Evolutionary conservation across 139 green algal species (phyloP), one percentile per base, ranked within the genome.

Genomic region (Dunaliella sp.): DNA sequence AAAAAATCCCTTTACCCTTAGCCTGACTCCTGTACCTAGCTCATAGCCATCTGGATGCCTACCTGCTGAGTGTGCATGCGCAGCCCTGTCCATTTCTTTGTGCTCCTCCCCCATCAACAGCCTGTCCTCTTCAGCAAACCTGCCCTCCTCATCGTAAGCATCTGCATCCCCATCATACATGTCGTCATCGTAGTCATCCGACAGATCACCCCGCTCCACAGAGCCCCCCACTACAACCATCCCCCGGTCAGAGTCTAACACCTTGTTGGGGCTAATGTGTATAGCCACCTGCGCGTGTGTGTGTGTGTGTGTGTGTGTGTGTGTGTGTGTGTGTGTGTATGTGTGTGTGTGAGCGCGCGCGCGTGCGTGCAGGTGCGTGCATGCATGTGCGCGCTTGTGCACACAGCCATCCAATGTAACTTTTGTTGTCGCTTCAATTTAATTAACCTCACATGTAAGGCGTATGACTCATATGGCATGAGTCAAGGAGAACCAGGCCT

Each of bases 211-310:
- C 3, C 87, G 84, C 85, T 91, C 83, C 24, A 90, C 3, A 36
- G 57, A 83, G 1, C 80, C 80, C 72, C 96, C 95, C 30, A 99
- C 92, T 0, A 99, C 89, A 0, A 99, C 87, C 0, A 97, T 84
- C 2, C 97, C 97, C 0, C 92, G 87, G 90, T 98, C 95, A 0
- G 88, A 91, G 32, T 90, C 30, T 3, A 87, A 84, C 36, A 96
- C 90, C 34, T 90, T 92, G 81, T 97, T 92, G 1, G 94, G 87
- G 16, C 88, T 93, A 25, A 99, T 93, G 73, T 94, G 83, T 0
- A 99, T 80, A 0, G 95, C 94, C 32, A 98, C 91, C 92, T 97
- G 90, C 59, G 26, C n/a, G n/a, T n/a, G n/a, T n/a, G n/a, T n/a
- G n/a, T 81, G 26, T 81, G 76, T 81, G 76, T 81, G n/a, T 81